Percentiles rank a stretch among this genome's conserved stretches.
Evolutionary conservation across 768 basidiomycete genomes (phyloP).

Genomic region (Suillus cothurnatus): DNA sequence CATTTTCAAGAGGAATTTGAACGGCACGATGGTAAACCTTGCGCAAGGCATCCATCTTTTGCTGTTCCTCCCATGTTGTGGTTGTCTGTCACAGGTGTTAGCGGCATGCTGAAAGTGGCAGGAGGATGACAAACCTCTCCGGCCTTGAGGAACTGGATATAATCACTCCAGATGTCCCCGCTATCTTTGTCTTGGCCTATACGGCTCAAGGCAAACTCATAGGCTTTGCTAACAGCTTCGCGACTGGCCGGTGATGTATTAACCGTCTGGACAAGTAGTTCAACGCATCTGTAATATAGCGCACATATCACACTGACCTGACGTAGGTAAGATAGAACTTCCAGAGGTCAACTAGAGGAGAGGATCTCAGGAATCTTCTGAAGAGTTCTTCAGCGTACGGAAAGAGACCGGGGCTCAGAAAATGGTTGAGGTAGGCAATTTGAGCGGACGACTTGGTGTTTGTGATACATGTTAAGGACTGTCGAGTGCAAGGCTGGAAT

Average conservation of each 20-base stretch:
- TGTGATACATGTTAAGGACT: conserved; percentile 21
- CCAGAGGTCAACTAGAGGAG: conserved; percentile 90
- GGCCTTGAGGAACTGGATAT: conserved; percentile 84
- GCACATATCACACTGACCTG: conserved; percentile 52
- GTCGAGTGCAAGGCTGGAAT: conserved; percentile 23
- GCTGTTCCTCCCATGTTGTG: conserved; percentile 94
- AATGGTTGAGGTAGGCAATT: conserved; percentile 82
- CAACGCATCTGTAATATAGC: conserved; percentile 14
- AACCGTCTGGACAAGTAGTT: conserved; percentile 51
- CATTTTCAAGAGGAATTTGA: conserved; percentile 91
- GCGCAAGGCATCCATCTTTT: conserved; percentile 91
- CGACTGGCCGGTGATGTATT: conserved; percentile 70
- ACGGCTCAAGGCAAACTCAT: conserved; percentile 89
- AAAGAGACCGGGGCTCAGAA: conserved; percentile 65
- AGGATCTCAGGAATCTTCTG: conserved; percentile 80
- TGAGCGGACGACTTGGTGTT: conserved; percentile 72
- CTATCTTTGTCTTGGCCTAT: conserved; percentile 93
- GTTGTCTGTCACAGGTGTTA: conserved; percentile 46
- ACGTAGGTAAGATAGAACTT: conserved; percentile 94
- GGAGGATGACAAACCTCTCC: conserved; percentile 59
- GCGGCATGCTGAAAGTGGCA: neutral
- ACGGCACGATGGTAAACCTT: conserved; percentile 94
- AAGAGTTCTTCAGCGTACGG: conserved; percentile 86
- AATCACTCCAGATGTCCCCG: conserved; percentile 92
- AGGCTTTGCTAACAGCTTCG: conserved; percentile 82